Evolutionary conservation across 164 flowering plant species (phyloP), one percentile per base, ranked within the genome.

Genomic region (Echeveria elegans): DNA sequence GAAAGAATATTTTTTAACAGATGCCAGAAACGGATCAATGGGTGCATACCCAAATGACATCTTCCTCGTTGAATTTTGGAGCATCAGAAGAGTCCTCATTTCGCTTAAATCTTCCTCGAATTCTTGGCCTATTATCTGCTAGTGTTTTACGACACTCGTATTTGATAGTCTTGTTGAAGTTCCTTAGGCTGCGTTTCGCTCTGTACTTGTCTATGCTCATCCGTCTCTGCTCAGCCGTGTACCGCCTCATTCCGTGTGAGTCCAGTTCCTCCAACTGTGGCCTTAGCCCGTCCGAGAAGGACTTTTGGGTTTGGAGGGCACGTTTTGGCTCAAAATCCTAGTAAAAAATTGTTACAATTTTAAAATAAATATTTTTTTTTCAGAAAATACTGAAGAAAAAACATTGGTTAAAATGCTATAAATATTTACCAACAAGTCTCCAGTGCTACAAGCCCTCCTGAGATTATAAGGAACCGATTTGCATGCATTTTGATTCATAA

Each of bases 71-170:
- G n/a, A n/a, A 71, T 64, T 83, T 84, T 31, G 81, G 81, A 76
- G 68, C 74, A 75, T 83, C 94, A 37, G 69, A 80, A 38, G 75
- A 61, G 64, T 88, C 92, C 64, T 90, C 97, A 63, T 83, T 84
- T 6, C 89, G 80, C 0, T 92, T 92, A 70, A 90, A 90, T 69
- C 97, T 83, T 69, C 97, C 97, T 75, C 97, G 88, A 67, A 90
- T 74, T 34, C 97, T 77, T 0, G 89, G 97, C 15, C 95, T 67
- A 70, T 77, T 90, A 83, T 90, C 97, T 4, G 97, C 97, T 71
- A 90, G 82, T 6, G 90, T 83, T 69, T 90, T 90, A 4, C 95
- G 86, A 71, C 97, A 90, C 75, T 88, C 90, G 76, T 90, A 90
- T 94, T 90, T 90, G 37, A 90, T 88, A 16, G 90, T 90, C 66